These are phyloP conservation scores for Endocladia muricata DNA, from an alignment of 31 red algal species.

Conservation along the genomic window DNA sequence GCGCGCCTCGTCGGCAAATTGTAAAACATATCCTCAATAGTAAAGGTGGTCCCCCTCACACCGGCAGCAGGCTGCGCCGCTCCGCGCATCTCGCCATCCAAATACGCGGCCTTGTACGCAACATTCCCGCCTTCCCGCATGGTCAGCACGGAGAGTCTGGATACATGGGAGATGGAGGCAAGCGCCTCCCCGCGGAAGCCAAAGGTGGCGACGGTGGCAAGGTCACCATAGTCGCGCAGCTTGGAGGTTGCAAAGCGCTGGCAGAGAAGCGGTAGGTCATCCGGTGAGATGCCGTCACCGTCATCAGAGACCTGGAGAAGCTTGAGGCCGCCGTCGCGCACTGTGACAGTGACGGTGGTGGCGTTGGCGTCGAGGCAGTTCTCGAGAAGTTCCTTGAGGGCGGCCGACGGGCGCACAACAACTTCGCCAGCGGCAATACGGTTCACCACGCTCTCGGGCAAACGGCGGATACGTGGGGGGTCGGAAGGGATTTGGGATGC, in stretches of 20 bases:
- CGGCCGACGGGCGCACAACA: constrained; percentile 74
- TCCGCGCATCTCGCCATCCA: constrained; percentile 29
- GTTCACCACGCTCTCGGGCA: constrained; percentile 61
- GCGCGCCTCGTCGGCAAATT: constrained; percentile 55
- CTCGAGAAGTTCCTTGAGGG: constrained; percentile 95
- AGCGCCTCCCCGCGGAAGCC: constrained; percentile 98
- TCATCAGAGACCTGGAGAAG: constrained; percentile 74
- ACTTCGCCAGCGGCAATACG: constrained; percentile 97
- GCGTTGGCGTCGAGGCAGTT: constrained; percentile 90
- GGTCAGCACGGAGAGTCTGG: constrained; percentile 61
- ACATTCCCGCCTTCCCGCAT: constrained; percentile 23
- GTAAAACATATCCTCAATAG: constrained; percentile 89
- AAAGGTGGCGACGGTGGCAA: constrained; percentile 63
- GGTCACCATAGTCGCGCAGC: constrained; percentile 57
- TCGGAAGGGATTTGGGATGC: not conserved
- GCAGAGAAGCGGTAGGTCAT: constrained; percentile 81
- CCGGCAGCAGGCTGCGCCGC: constrained; percentile 41
- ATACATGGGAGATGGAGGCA: constrained; percentile 84
- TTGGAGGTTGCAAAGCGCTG: constrained; percentile 85
- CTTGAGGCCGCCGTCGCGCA: constrained; percentile 69
- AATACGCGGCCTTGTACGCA: constrained; percentile 72
- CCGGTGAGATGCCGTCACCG: constrained; percentile 63
- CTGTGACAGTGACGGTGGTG: constrained; percentile 51
- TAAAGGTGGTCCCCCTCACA: constrained; percentile 69
- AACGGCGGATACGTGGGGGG: not conserved